Evolutionary conservation across 1,284 basidiomycete species (phyloP).

Genomic region (Paramarasmius palmivorus): DNA sequence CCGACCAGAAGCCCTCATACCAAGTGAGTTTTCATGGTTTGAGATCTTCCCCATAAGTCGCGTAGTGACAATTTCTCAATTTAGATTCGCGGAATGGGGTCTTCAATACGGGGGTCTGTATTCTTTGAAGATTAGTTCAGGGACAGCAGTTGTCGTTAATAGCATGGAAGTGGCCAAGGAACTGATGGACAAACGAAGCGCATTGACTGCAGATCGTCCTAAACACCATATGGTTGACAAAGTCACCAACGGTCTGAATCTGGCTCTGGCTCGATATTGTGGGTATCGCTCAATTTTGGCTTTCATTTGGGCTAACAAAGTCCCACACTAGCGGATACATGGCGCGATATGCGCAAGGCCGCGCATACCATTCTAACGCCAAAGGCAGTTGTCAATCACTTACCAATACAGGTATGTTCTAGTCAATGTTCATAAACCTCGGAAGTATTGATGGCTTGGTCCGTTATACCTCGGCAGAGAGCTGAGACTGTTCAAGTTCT

Average conservation of each 20-base stretch:
- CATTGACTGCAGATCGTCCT: no score
- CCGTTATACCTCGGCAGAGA: background rate
- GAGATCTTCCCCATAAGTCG: no score
- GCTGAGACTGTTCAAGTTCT: slow-evolving; percentile 19
- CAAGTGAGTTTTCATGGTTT: slow-evolving; percentile 4
- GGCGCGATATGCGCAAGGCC: slow-evolving; percentile 9
- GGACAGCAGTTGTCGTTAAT: no score
- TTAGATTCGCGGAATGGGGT: slow-evolving; percentile 9
- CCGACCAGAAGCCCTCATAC: slow-evolving; percentile 24
- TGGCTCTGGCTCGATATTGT: no score
- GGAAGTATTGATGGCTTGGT: background rate
- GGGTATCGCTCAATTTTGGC: no score
- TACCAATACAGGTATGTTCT: slow-evolving; percentile 22
- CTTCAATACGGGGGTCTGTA: slow-evolving; percentile 3
- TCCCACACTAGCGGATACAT: background rate
- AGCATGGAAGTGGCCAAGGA: no score
- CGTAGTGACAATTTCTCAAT: slow-evolving; percentile 19
- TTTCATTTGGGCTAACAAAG: no score
- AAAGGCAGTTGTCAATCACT: slow-evolving; percentile 17
- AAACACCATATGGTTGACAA: no score
- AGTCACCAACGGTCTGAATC: no score
- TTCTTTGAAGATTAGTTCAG: background rate
- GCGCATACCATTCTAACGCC: slow-evolving; percentile 15
- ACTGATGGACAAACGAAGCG: no score
- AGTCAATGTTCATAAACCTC: background rate